A percentile compares a stretch with the other conserved stretches of the same genome.
Conservation (phyloP, 257 asterid genomes). For the Solanum okadae region DNA sequence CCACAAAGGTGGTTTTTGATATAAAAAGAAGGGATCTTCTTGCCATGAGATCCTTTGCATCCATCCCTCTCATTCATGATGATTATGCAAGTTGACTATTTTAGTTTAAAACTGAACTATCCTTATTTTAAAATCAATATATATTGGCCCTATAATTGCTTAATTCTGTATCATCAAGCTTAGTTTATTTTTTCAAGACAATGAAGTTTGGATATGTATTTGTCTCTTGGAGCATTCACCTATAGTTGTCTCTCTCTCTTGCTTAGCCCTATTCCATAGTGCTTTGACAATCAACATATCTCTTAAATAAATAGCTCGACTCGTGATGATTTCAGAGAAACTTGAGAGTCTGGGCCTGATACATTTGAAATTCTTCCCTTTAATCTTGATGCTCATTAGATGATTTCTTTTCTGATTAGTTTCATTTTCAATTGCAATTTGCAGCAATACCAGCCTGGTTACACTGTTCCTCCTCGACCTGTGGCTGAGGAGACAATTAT, state of each 20-base stretch:
- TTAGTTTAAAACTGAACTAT: neutral
- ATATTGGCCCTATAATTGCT: neutral
- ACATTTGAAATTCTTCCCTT: neutral
- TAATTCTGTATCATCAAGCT: neutral
- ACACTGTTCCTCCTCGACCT: constrained; percentile 76
- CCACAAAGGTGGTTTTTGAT: neutral
- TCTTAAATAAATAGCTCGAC: neutral
- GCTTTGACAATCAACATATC: neutral
- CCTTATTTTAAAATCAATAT: neutral
- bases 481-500: constrained; percentile 70
- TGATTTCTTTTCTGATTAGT: neutral
- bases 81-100: neutral
- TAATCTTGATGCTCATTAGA: neutral
- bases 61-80: neutral
- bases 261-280: neutral
- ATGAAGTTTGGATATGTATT: neutral
- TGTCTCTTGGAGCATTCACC: neutral
- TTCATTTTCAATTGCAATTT: neutral
- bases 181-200: neutral
- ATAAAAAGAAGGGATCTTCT: neutral
- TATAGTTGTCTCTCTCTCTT: too few species aligned
- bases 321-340: neutral
- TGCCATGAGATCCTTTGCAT: neutral
- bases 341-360: neutral
- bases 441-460: constrained; percentile 88